Evolutionary conservation across 2,329 filamentous ascomycete species (phyloP).

Genomic region (Aureobasidium namibiae): DNA sequence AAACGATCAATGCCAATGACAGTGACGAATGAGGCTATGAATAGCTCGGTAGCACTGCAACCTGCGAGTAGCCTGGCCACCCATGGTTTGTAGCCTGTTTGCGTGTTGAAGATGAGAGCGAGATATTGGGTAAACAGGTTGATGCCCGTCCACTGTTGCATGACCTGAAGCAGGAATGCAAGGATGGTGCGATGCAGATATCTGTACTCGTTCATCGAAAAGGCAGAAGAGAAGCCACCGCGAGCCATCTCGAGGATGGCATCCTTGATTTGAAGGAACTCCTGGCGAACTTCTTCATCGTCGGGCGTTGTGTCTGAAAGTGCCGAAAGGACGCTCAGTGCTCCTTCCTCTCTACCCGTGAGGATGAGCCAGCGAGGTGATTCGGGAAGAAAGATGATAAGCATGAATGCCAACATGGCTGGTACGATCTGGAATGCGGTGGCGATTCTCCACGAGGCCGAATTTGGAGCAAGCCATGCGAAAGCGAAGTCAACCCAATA

Average conservation of each 20-base stretch:
- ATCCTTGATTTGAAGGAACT: constrained; percentile 27
- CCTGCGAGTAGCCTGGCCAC: constrained; percentile 26
- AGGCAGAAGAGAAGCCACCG: constrained; percentile 23
- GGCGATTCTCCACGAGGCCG: constrained; percentile 25
- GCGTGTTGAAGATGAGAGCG: constrained; percentile 34
- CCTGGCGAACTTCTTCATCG: constrained; percentile 21
- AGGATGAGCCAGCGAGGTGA: constrained; percentile 29
- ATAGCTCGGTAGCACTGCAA: constrained; percentile 38
- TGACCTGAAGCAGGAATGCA: constrained; percentile 37
- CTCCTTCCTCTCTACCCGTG: constrained; percentile 27
- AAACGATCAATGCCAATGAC: constrained; percentile 34
- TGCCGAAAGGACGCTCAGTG: constrained; percentile 25
- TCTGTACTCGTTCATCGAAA: constrained; percentile 33
- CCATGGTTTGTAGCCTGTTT: constrained; percentile 22
- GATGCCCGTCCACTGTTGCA: constrained; percentile 34
- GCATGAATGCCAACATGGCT: constrained; percentile 18
- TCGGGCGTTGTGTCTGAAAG: constrained; percentile 31
- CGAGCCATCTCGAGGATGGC: constrained; percentile 29
- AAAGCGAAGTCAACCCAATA: constrained; percentile 32
- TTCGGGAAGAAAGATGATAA: constrained; percentile 23
- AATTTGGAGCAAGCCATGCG: constrained; percentile 22
- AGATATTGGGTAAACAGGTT: constrained; percentile 36
- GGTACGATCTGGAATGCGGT: constrained; percentile 26
- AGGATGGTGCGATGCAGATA: constrained; percentile 37
- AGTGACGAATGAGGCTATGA: constrained; percentile 42